A percentile compares a stretch with the other conserved stretches of the same genome.
phyloP scores from a whole-genome alignment of 2,329 filamentous ascomycete species.

The Escovopsis sp. region DNA sequence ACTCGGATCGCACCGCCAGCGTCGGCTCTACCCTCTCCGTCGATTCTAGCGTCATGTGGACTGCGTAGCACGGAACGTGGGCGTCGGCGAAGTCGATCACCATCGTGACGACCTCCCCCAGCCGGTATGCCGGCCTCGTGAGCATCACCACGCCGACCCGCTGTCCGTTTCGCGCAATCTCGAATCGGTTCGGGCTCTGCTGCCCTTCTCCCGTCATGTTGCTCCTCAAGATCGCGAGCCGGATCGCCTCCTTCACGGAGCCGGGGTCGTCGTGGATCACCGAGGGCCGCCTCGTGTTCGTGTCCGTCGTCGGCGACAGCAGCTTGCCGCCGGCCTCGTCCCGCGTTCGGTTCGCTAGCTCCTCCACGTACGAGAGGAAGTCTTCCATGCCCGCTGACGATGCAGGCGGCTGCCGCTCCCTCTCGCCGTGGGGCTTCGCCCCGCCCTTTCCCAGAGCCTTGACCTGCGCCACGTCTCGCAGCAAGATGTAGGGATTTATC shows the following conservation, averaged over 20 bases:
- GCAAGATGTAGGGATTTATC: slow-evolving; percentile 82
- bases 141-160: slow-evolving; percentile 85
- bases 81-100: slow-evolving; percentile 71
- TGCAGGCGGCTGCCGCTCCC: slow-evolving; percentile 10
- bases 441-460: slow-evolving; percentile 23
- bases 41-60: slow-evolving; percentile 75
- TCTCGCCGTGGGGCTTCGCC: slow-evolving; percentile 12
- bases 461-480: slow-evolving; percentile 67
- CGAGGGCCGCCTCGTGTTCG: slow-evolving; percentile 41
- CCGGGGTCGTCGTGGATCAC: slow-evolving; percentile 36
- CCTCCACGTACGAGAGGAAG: slow-evolving; percentile 64
- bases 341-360: slow-evolving; percentile 47
- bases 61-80: slow-evolving; percentile 69
- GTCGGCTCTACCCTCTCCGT: slow-evolving; percentile 67
- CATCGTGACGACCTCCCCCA: slow-evolving; percentile 76
- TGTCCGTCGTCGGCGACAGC: slow-evolving; percentile 49
- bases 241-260: slow-evolving; percentile 71
- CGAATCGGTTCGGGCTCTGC: slow-evolving; percentile 82
- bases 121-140: slow-evolving; percentile 71
- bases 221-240: slow-evolving; percentile 77
- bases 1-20: slow-evolving; percentile 70
- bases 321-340: slow-evolving; percentile 43
- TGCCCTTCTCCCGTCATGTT: slow-evolving; percentile 53
- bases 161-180: slow-evolving; percentile 83
- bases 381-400: slow-evolving; percentile 39